Conservation (phyloP, 2,329 filamentous ascomycete genomes). For the Paramyrothecium roridum region DNA sequence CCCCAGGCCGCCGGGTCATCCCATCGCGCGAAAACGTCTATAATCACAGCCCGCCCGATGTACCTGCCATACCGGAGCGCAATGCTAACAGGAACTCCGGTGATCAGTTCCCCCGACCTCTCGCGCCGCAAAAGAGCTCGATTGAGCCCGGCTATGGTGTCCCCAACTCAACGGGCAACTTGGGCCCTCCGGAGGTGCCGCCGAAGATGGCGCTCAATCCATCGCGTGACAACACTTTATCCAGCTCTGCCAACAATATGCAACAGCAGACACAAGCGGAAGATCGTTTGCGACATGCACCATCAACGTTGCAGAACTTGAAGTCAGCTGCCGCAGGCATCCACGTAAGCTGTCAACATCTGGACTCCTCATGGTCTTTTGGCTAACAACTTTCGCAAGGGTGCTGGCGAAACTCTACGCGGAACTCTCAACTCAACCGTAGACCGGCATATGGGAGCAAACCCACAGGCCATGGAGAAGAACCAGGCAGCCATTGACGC, state of each 20-base stretch:
- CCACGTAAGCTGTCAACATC: slow-evolving; percentile 5
- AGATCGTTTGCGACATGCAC: neutral
- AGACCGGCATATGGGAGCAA: slow-evolving; percentile 13
- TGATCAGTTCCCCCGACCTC: slow-evolving; percentile 1
- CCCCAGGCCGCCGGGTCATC: slow-evolving; percentile 16
- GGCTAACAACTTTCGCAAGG: slow-evolving; percentile 4
- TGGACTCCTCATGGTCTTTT: neutral
- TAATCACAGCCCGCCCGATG: slow-evolving; percentile 2
- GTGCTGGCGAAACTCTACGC: slow-evolving; percentile 18
- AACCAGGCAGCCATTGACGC: slow-evolving; percentile 17
- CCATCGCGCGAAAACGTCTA: slow-evolving; percentile 13
- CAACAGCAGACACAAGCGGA: neutral
- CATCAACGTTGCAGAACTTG: slow-evolving; percentile 16
- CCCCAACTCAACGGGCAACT: too few species aligned
- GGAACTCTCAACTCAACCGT: slow-evolving; percentile 19
- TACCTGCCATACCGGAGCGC: slow-evolving; percentile 14
- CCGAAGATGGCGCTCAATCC: neutral
- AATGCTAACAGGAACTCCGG: slow-evolving; percentile 6
- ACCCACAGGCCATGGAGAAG: slow-evolving; percentile 11
- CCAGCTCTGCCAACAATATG: too few species aligned
- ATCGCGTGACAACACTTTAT: neutral
- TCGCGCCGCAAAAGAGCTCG: slow-evolving; percentile 3
- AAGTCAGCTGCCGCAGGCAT: slow-evolving; percentile 17
- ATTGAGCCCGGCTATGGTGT: too few species aligned
- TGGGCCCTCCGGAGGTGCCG: slow-evolving; percentile 1